Base-by-base conservation (phyloP, 768 basidiomycete genomes). In the Candolleomyces eurysporus region DNA sequence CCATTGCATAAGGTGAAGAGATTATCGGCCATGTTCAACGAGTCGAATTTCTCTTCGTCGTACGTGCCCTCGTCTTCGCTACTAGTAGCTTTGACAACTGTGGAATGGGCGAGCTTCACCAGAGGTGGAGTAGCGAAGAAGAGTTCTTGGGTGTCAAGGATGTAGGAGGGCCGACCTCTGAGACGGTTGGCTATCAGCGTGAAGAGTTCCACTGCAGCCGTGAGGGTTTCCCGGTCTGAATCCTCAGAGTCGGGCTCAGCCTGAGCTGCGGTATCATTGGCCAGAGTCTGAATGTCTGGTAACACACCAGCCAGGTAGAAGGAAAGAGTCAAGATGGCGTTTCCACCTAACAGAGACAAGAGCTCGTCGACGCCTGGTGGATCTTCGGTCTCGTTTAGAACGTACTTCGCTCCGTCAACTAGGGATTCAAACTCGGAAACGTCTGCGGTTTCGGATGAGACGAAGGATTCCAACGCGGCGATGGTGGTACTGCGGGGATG, bases 241-340 rank as follows among this genome's bases (percentile, higher is more conserved):
- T 54, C 45, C 26, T 59, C n/a, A 40, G 9, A 6, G 32, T 50
- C 58, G 17, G 13, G 5, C 2, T 30, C 13, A 21, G 42, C 26
- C 9, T 13, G 45, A 11, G 31, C 13, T 21, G 40, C 58, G 16
- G 48, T 9, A 32, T 17, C 26, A 2, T 43, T 22, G 7, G 39
- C n/a, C 10, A 22, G 13, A 7, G n/a, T 26, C 21, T 31, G 17
- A 2, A 59, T 30, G 36, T 36, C 48, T 3, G 58, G 58, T 5
- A 51, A 19, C 10, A 66, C 49, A 14, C 63, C 63, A 19, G 45
- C 65, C 13, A 58, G 58, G 31, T 62, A 66, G 43, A 66, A 63
- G 6, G 61, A 61, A 39, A n/a, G 57, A n/a, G 61, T 50, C 31
- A 66, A 19, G 8, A 36, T 31, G 8, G 65, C 32, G 16, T 55